Evolutionary conservation across 2,329 filamentous ascomycete genomes (phyloP).

Genomic region (Phyllosticta citriasiana): DNA sequence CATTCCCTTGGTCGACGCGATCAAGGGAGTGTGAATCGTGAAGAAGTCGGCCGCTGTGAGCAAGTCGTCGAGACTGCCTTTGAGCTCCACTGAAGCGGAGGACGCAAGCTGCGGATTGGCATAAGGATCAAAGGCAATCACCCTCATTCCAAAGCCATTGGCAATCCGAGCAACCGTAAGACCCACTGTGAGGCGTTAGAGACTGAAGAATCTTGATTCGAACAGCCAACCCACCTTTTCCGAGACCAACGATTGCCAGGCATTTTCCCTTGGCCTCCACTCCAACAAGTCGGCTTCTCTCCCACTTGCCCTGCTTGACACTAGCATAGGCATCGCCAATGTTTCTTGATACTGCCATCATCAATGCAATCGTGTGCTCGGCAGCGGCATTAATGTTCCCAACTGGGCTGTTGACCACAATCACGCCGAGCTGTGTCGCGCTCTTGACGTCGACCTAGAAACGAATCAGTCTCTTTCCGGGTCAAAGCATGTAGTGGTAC

Average conservation of each 20-base stretch:
- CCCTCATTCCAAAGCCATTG: conserved; percentile 65
- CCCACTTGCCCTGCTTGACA: conserved; percentile 65
- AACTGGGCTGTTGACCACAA: conserved; percentile 69
- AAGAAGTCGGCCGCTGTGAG: conserved; percentile 63
- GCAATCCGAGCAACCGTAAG: conserved; percentile 72
- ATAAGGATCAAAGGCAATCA: conserved; percentile 68
- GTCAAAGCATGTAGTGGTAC: neutral
- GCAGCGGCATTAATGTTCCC: conserved; percentile 76
- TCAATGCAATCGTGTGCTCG: conserved; percentile 63
- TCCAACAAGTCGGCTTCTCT: conserved; percentile 62
- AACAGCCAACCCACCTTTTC: conserved; percentile 48
- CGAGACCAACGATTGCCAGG: conserved; percentile 65
- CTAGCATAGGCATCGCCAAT: conserved; percentile 60
- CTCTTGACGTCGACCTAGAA: conserved; percentile 71
- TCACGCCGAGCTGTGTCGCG: conserved; percentile 62
- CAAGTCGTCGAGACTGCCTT: conserved; percentile 48
- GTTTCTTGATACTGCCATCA: conserved; percentile 66
- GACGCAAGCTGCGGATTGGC: conserved; percentile 62
- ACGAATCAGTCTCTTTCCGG: conserved; percentile 31
- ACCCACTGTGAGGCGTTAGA: conserved; percentile 44
- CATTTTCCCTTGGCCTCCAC: conserved; percentile 71
- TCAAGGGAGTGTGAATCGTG: conserved; percentile 70
- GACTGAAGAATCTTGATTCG: neutral
- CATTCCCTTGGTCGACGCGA: conserved; percentile 67
- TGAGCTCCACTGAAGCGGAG: conserved; percentile 55